phyloP scores from a whole-genome alignment of 768 basidiomycete species.

The Suillus subaureus region DNA sequence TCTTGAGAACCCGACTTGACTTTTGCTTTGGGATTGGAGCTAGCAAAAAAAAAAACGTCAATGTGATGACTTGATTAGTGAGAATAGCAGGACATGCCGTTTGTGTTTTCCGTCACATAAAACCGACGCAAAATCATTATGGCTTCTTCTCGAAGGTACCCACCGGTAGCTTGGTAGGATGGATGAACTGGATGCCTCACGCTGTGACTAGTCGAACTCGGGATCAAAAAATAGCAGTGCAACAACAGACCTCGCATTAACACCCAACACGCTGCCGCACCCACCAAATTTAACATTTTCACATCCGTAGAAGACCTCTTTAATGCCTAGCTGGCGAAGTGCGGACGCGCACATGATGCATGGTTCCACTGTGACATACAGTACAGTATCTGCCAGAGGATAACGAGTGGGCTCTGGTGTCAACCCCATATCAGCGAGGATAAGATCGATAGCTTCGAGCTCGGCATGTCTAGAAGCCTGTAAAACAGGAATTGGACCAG shows the following conservation, averaged over 20 bases:
- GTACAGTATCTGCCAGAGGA: slow-evolving; percentile 75
- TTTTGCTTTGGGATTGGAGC: slow-evolving; percentile 93
- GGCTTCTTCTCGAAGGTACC: slow-evolving; percentile 79
- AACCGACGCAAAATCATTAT: slow-evolving; percentile 86
- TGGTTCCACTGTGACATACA: slow-evolving; percentile 98
- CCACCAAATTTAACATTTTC: slow-evolving; percentile 97
- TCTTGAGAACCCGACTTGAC: slow-evolving; percentile 81
- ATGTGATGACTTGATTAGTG: slow-evolving; percentile 8
- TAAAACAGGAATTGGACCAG: slow-evolving; percentile 10
- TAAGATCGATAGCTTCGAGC: slow-evolving; percentile 91
- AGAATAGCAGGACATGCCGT: slow-evolving; percentile 58
- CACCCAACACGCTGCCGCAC: slow-evolving; percentile 90
- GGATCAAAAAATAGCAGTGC: slow-evolving; percentile 3
- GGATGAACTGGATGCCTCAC: slow-evolving; percentile 74
- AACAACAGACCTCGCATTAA: slow-evolving; percentile 69
- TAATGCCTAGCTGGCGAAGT: slow-evolving; percentile 89
- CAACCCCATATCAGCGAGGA: slow-evolving; percentile 63
- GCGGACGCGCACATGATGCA: slow-evolving; percentile 99
- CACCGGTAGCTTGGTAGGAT: slow-evolving; percentile 72
- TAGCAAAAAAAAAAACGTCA: slow-evolving; percentile 33
- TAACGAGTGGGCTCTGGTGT: slow-evolving; percentile 52
- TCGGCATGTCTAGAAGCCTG: slow-evolving; percentile 98
- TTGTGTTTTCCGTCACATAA: slow-evolving; percentile 91
- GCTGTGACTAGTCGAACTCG: slow-evolving; percentile 37
- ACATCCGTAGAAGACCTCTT: slow-evolving; percentile 89